Evolutionary conservation across 345 rosid genomes (phyloP).

Genomic region (Noccaea bulbosa): DNA sequence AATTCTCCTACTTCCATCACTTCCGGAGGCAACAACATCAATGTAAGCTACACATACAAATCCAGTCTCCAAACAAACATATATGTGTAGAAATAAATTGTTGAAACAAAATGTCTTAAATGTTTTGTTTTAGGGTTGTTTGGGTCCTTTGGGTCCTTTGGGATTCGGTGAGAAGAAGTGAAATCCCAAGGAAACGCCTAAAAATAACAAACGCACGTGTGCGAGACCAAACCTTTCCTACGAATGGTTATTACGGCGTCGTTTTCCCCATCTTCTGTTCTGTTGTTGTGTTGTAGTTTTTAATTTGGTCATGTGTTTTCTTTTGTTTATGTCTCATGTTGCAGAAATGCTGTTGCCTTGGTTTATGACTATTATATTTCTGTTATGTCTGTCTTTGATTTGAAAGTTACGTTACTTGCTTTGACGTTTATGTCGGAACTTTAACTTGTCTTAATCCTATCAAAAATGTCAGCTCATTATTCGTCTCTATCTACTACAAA

Average conservation of each 20-base stretch:
- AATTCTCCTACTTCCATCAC: conserved; percentile 58
- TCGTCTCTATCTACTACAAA: conserved; percentile 21
- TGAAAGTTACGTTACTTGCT: conserved; percentile 41
- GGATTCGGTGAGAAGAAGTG: conserved; percentile 47
- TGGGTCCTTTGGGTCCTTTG: conserved; percentile 11
- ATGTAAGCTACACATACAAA: conserved; percentile 46
- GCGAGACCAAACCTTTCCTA: conserved; percentile 9
- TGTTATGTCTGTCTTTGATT: conserved; percentile 36
- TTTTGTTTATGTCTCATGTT: conserved; percentile 25
- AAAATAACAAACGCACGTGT: conserved; percentile 43
- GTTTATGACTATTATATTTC: conserved; percentile 29
- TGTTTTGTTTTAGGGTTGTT: conserved; percentile 40
- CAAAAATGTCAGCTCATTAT: conserved; percentile 17
- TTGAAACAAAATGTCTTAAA: not conserved
- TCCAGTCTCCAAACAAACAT: not conserved
- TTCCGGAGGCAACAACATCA: conserved; percentile 57
- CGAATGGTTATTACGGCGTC: conserved; percentile 17
- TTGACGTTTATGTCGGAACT: conserved; percentile 37
- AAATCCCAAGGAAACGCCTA: conserved; percentile 13
- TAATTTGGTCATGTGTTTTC: conserved; percentile 10
- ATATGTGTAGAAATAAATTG: not conserved
- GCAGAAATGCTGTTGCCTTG: conserved; percentile 38
- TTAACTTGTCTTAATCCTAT: conserved; percentile 38
- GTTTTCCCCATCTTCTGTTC: conserved; percentile 22
- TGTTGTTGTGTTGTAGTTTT: not conserved